Evolutionary conservation across 2,329 filamentous ascomycete species (phyloP).

Genomic region (Claviceps africana): DNA sequence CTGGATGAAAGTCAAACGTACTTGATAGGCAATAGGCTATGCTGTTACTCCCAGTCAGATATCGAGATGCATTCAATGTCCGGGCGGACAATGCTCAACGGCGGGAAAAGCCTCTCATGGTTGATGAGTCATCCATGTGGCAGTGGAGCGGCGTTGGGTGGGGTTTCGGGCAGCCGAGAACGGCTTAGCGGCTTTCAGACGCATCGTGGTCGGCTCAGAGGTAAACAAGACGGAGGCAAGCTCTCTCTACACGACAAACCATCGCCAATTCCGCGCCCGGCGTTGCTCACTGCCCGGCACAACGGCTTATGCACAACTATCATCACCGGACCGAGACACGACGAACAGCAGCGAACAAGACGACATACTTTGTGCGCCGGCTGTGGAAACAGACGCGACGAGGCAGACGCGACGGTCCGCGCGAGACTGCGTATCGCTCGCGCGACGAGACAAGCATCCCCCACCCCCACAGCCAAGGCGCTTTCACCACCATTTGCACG

Average conservation of each 20-base stretch:
- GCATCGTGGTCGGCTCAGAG: slow-evolving; percentile 3
- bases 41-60: too few species aligned
- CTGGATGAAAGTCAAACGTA: too few species aligned
- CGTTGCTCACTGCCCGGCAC: not conserved
- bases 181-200: slow-evolving; percentile 5
- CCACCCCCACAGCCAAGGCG: slow-evolving; percentile 5
- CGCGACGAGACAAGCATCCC: slow-evolving; percentile 4
- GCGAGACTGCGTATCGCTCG: not conserved
- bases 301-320: not conserved
- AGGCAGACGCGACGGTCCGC: slow-evolving; percentile 5
- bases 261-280: slow-evolving; percentile 4
- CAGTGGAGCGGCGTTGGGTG: not conserved
- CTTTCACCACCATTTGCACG: not conserved
- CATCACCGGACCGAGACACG: not conserved
- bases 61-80: too few species aligned
- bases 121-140: not conserved
- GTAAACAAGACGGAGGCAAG: slow-evolving; percentile 10
- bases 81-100: too few species aligned
- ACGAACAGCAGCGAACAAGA: not conserved
- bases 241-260: slow-evolving; percentile 5
- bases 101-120: not conserved
- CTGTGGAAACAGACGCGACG: slow-evolving; percentile 4
- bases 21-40: too few species aligned
- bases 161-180: slow-evolving; percentile 1
- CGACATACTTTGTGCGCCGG: not conserved